These are phyloP conservation scores for Apiospora sp. DNA, from an alignment of 2,329 filamentous ascomycete species.

Conservation along the genomic window DNA sequence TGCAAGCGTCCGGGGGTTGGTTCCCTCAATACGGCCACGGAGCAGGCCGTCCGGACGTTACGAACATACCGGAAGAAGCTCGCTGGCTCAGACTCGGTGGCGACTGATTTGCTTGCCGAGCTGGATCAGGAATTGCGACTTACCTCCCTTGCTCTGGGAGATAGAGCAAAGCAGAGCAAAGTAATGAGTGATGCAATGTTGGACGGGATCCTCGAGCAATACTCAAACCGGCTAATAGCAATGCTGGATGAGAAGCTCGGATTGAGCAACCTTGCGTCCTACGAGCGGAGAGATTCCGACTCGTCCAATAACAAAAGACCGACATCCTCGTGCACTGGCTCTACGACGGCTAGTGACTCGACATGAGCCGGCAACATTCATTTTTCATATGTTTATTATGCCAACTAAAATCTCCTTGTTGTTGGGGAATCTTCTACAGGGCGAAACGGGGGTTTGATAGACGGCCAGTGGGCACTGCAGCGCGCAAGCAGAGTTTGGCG, in stretches of 20 bases:
- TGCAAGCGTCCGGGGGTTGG: slow-evolving; percentile 59
- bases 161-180: slow-evolving; percentile 61
- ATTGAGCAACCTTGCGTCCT: slow-evolving; percentile 47
- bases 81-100: slow-evolving; percentile 62
- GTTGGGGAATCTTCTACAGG: not conserved
- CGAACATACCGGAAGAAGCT: slow-evolving; percentile 71
- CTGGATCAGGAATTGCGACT: slow-evolving; percentile 71
- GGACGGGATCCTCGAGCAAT: slow-evolving; percentile 74
- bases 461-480: slow-evolving; percentile 18
- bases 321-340: slow-evolving; percentile 34
- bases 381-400: not conserved
- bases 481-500: slow-evolving; percentile 20
- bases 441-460: not conserved
- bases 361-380: slow-evolving; percentile 21
- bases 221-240: slow-evolving; percentile 74
- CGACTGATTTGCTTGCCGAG: slow-evolving; percentile 65
- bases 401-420: not conserved
- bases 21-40: slow-evolving; percentile 68
- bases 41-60: slow-evolving; percentile 69
- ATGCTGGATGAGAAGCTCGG: slow-evolving; percentile 77
- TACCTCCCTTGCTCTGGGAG: slow-evolving; percentile 67
- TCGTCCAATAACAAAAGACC: slow-evolving; percentile 34
- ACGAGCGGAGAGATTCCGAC: slow-evolving; percentile 31
- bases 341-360: slow-evolving; percentile 27
- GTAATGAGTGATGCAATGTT: slow-evolving; percentile 65